Conservation (phyloP, 148 eudicot genomes). For the Chenopodium berlandieri region DNA sequence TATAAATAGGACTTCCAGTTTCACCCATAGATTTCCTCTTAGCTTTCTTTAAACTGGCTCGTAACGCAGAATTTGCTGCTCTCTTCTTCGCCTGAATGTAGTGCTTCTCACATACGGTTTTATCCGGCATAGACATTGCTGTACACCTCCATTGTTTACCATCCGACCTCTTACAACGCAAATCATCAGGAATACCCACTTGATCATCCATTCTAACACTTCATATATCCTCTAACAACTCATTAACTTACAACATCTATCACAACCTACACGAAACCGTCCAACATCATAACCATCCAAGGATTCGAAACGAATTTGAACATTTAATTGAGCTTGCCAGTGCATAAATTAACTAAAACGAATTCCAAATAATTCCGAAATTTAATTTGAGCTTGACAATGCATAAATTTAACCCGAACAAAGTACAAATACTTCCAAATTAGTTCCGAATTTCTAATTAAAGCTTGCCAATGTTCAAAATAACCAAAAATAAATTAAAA, state of each 20-base stretch:
- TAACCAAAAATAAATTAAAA: no score
- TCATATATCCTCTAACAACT: background rate
- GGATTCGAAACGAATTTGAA: no score
- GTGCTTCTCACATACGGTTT: slow-evolving; percentile 96
- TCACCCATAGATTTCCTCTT: slow-evolving; percentile 65
- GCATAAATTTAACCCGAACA: no score
- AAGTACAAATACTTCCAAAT: no score
- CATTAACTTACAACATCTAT: background rate
- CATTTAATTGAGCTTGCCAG: no score
- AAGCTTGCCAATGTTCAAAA: no score
- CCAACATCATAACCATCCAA: no score
- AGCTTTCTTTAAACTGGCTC: slow-evolving; percentile 78
- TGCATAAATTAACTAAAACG: no score
- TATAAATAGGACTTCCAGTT: slow-evolving; percentile 50
- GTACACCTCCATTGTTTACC: slow-evolving; percentile 99
- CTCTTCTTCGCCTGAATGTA: slow-evolving; percentile 97
- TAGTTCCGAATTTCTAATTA: no score
- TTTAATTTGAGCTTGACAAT: no score
- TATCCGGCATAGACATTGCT: slow-evolving; percentile 96
- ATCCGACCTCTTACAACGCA: slow-evolving; percentile 93
- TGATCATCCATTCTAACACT: slow-evolving; percentile 36
- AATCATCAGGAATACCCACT: slow-evolving; percentile 82
- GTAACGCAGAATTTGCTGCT: slow-evolving; percentile 89
- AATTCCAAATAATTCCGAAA: no score
- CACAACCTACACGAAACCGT: background rate